These are phyloP conservation scores for Tritrichomonas foetus DNA, from an alignment of 208 protist genomes.

Conservation along the genomic window DNA sequence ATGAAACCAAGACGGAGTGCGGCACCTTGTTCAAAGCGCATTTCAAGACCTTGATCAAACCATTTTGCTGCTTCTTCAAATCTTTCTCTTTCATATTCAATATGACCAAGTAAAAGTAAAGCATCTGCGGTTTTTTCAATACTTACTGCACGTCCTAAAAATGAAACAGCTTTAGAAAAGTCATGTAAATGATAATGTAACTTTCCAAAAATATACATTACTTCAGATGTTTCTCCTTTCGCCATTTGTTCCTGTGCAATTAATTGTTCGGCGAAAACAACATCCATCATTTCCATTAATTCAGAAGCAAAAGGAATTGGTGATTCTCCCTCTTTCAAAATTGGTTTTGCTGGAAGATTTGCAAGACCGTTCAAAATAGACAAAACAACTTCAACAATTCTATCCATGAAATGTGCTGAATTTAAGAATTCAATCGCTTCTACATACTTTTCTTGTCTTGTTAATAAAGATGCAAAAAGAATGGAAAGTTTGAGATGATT, in stretches of 20 bases:
- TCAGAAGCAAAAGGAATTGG: background rate
- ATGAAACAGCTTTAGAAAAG: background rate
- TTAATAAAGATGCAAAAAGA: background rate
- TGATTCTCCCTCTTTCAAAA: background rate
- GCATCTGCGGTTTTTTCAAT: background rate
- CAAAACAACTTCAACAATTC: constrained; percentile 2
- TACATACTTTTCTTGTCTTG: background rate
- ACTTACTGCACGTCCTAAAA: background rate
- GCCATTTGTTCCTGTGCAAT: constrained; percentile 13
- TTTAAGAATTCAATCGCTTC: constrained; percentile 30
- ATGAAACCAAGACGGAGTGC: background rate
- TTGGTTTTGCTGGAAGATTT: background rate
- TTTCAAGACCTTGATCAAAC: background rate
- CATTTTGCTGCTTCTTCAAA: background rate
- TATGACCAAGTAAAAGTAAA: background rate
- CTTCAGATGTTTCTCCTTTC: background rate
- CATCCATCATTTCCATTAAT: background rate
- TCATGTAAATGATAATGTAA: background rate
- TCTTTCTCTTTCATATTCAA: background rate
- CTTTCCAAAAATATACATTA: background rate
- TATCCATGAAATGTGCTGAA: background rate
- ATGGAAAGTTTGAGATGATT: background rate
- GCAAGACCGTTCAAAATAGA: background rate
- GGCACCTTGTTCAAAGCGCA: background rate
- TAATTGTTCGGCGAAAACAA: constrained; percentile 17